Conservation (phyloP, 306 rosid genomes). For the Cicer arietinum region DNA sequence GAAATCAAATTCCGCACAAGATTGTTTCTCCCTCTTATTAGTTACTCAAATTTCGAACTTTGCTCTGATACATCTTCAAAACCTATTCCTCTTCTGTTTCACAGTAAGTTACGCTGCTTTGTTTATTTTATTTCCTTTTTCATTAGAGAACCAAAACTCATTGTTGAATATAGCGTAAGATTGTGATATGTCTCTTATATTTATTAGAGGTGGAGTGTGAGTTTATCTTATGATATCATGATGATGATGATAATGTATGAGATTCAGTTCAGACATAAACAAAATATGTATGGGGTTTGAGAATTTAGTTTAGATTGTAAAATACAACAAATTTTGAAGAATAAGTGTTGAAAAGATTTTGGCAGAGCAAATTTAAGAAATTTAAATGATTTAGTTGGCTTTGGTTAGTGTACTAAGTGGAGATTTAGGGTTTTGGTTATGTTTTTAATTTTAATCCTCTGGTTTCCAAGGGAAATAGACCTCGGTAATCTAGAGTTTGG, state of each 20-base stretch:
- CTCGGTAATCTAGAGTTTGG: too few species aligned
- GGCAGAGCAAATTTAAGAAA: neutral
- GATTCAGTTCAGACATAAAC: neutral
- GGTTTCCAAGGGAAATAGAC: too few species aligned
- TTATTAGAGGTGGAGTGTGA: neutral
- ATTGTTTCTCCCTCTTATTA: neutral
- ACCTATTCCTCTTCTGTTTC: neutral
- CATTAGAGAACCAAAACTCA: neutral
- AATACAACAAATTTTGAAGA: slow-evolving; percentile 19
- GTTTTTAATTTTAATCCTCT: neutral
- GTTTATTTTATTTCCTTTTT: neutral
- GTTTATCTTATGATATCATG: slow-evolving; percentile 11
- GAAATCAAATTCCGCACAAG: neutral
- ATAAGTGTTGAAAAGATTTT: neutral
- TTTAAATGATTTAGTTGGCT: slow-evolving; percentile 22
- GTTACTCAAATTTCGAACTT: neutral
- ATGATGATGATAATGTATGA: neutral
- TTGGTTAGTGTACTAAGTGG: slow-evolving; percentile 7
- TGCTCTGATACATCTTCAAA: neutral
- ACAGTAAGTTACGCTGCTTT: neutral
- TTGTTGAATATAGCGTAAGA: neutral
- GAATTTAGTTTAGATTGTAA: neutral
- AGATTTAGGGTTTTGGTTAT: slow-evolving; percentile 21
- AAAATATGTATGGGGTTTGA: neutral
- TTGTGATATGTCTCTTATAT: neutral